A percentile compares a stretch with the other conserved stretches of the same genome.
Conservation (phyloP, 305 asterid species). For the Rubia balearica region DNA sequence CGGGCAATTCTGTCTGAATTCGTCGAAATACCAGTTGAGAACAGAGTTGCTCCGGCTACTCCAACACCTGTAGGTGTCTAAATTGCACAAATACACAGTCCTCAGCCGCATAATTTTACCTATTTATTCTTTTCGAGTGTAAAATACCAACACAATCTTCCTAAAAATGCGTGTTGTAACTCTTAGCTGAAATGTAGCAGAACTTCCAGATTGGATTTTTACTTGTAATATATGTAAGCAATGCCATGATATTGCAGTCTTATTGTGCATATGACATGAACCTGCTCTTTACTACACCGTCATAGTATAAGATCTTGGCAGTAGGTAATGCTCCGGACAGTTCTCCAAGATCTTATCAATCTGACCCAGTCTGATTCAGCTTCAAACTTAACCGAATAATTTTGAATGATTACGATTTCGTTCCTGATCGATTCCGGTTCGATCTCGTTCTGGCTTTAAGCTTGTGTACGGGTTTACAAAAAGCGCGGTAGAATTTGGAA, state of each 20-base stretch:
- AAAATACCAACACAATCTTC: slow-evolving; percentile 9
- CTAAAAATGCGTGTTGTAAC: slow-evolving; percentile 7
- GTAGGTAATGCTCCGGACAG: no score
- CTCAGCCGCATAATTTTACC: slow-evolving; percentile 7
- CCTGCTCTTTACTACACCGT: no score
- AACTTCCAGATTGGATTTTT: slow-evolving; percentile 2
- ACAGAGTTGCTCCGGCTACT: slow-evolving; percentile 42
- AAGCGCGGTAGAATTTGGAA: no score
- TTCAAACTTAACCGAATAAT: no score
- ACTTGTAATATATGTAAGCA: slow-evolving; percentile 7
- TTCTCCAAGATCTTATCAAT: no score
- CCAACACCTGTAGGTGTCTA: slow-evolving; percentile 57
- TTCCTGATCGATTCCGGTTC: no score
- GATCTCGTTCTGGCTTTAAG: no score
- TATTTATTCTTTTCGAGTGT: slow-evolving; percentile 20
- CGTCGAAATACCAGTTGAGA: slow-evolving; percentile 73
- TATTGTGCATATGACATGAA: not conserved
- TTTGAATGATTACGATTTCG: no score
- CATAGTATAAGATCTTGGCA: no score
- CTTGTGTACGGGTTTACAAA: no score
- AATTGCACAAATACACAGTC: slow-evolving; percentile 16
- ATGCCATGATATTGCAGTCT: not conserved
- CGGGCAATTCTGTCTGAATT: slow-evolving; percentile 79
- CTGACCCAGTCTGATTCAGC: no score
- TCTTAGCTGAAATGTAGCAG: slow-evolving; percentile 7